Percentiles rank a stretch among this genome's conserved stretches.
These are phyloP conservation scores for Coemansia aciculifera DNA, from an alignment of 192 early-diverging fungal species.

Conservation along the genomic window DNA sequence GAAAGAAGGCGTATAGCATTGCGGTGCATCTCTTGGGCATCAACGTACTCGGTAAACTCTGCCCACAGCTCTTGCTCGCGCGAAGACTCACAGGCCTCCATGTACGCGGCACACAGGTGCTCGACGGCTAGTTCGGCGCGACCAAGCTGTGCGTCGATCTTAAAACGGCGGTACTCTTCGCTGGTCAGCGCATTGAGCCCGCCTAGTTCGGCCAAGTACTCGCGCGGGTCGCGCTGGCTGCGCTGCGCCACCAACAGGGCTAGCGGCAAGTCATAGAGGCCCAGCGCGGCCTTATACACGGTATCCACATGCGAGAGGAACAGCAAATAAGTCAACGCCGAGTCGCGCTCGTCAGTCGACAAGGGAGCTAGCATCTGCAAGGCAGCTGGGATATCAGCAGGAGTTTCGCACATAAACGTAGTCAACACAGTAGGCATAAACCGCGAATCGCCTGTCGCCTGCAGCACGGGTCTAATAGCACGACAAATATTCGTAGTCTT, in stretches of 20 bases:
- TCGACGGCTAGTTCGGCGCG: slow-evolving; percentile 66
- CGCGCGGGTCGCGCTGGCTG: slow-evolving; percentile 94
- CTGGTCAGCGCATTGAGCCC: slow-evolving; percentile 71
- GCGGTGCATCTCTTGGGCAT: slow-evolving; percentile 65
- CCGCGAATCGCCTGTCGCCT: slow-evolving; percentile 39
- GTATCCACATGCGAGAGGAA: slow-evolving; percentile 88
- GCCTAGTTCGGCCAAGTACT: slow-evolving; percentile 88
- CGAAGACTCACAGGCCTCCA: slow-evolving; percentile 35
- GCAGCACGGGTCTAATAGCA: slow-evolving; percentile 63
- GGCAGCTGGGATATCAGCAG: slow-evolving; percentile 80
- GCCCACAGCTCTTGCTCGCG: slow-evolving; percentile 15
- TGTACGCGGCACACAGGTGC: slow-evolving; percentile 59
- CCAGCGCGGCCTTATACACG: slow-evolving; percentile 88
- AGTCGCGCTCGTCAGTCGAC: slow-evolving; percentile 65
- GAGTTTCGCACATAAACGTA: slow-evolving; percentile 75
- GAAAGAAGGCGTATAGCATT: slow-evolving; percentile 61
- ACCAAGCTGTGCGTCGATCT: slow-evolving; percentile 84
- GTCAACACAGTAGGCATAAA: slow-evolving; percentile 85
- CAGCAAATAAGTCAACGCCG: slow-evolving; percentile 85
- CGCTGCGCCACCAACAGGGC: slow-evolving; percentile 96
- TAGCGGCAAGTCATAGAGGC: slow-evolving; percentile 90
- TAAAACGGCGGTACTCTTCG: slow-evolving; percentile 77
- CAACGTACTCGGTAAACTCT: slow-evolving; percentile 64
- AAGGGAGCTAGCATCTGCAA: slow-evolving; percentile 63
- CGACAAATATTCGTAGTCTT: slow-evolving; percentile 82